Conservation (phyloP, 2,329 filamentous ascomycete genomes). For the Rutstroemia sp. region DNA sequence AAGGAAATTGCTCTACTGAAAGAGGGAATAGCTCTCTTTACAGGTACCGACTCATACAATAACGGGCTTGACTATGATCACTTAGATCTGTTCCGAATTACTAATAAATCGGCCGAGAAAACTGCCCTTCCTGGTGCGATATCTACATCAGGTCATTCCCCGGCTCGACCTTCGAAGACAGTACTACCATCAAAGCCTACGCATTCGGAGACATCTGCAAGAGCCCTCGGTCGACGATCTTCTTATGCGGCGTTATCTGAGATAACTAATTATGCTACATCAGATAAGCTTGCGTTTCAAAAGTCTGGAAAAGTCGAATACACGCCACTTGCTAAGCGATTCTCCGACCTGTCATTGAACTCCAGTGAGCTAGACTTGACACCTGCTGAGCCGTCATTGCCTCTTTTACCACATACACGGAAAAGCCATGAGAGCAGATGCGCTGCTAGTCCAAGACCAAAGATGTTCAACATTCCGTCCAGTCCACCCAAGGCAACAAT, state of each 20-base stretch:
- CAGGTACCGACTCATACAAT: neutral
- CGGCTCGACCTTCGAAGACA: conserved; percentile 17
- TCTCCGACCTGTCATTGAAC: conserved; percentile 16
- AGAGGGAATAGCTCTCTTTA: neutral
- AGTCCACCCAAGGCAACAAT: conserved; percentile 23
- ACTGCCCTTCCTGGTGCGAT: conserved; percentile 17
- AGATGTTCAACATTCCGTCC: conserved; percentile 25
- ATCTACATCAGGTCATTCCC: conserved; percentile 15
- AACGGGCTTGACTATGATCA: neutral
- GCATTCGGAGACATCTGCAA: conserved; percentile 11
- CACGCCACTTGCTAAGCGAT: conserved; percentile 18
- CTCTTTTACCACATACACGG: conserved; percentile 10
- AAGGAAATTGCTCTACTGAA: conserved; percentile 15
- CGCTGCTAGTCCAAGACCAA: conserved; percentile 21
- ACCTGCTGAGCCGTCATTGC: conserved; percentile 14
- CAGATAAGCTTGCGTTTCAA: conserved; percentile 17
- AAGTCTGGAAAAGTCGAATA: conserved; percentile 20
- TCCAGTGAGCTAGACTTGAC: conserved; percentile 15
- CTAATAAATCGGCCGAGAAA: conserved; percentile 3
- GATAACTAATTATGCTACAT: conserved; percentile 20
- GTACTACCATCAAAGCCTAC: conserved; percentile 8
- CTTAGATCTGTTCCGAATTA: conserved; percentile 1
- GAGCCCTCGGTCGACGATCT: conserved; percentile 8
- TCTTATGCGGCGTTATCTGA: conserved; percentile 23
- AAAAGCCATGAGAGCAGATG: conserved; percentile 15